These are phyloP conservation scores for Phyllosticta citriasiana DNA, from an alignment of 2,329 filamentous ascomycete genomes.

Conservation along the genomic window DNA sequence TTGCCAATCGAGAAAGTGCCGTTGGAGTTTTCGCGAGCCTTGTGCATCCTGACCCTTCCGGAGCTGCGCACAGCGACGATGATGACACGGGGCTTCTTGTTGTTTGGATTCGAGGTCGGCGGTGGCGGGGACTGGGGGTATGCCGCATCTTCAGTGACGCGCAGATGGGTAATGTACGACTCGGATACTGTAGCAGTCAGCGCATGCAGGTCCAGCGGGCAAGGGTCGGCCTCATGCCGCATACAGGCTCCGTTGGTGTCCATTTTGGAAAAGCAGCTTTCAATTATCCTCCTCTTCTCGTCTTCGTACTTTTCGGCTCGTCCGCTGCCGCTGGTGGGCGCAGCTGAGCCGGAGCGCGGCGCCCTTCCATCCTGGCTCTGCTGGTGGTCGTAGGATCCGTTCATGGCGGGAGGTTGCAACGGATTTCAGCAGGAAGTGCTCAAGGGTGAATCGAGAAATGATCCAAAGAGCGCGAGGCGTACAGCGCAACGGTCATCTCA, in stretches of 20 bases:
- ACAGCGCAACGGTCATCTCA: slow-evolving; percentile 9
- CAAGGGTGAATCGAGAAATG: neutral
- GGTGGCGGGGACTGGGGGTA: slow-evolving; percentile 79
- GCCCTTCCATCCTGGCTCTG: slow-evolving; percentile 7
- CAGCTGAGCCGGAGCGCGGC: neutral
- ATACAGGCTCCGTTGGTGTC: slow-evolving; percentile 78
- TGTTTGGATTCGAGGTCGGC: slow-evolving; percentile 58
- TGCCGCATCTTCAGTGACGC: slow-evolving; percentile 75
- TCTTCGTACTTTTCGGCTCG: slow-evolving; percentile 87
- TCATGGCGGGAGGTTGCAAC: neutral
- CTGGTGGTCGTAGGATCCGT: slow-evolving; percentile 7
- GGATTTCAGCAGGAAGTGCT: neutral
- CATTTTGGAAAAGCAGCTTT: slow-evolving; percentile 87
- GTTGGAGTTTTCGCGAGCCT: slow-evolving; percentile 90
- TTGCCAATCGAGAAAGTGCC: slow-evolving; percentile 96
- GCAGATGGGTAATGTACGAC: slow-evolving; percentile 96
- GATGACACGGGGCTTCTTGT: slow-evolving; percentile 83
- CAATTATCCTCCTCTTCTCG: slow-evolving; percentile 87
- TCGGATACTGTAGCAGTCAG: slow-evolving; percentile 40
- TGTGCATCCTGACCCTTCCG: slow-evolving; percentile 88
- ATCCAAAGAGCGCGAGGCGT: neutral
- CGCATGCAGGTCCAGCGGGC: neutral
- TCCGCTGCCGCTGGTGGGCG: slow-evolving; percentile 13
- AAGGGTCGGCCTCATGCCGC: slow-evolving; percentile 25
- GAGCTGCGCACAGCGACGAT: slow-evolving; percentile 90